phyloP scores from a whole-genome alignment of 768 basidiomycete species.

The Candolleomyces aberdarensis region DNA sequence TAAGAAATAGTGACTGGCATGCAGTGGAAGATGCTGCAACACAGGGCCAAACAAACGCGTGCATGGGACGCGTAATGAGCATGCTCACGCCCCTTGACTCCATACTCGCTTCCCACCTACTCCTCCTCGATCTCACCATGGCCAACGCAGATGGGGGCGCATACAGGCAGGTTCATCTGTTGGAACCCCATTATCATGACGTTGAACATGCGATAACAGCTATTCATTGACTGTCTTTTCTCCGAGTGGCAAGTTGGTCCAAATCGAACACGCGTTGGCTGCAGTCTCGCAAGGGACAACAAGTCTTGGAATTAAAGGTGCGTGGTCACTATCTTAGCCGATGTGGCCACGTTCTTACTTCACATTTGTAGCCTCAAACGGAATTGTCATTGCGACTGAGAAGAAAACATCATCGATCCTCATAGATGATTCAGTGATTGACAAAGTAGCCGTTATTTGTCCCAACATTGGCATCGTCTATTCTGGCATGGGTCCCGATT shows the following conservation, averaged over 20 bases:
- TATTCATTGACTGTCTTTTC: constrained; percentile 99
- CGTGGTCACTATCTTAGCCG: constrained; percentile 14
- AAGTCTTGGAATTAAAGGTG: constrained; percentile 97
- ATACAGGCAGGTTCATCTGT: constrained; percentile 51
- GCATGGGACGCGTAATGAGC: constrained; percentile 12
- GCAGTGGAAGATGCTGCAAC: background rate
- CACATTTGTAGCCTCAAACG: constrained; percentile 78
- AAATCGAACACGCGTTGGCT: constrained; percentile 99
- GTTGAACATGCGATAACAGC: constrained; percentile 38
- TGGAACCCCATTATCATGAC: constrained; percentile 6
- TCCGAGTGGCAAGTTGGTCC: constrained; percentile 97
- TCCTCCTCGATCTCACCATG: constrained; percentile 41
- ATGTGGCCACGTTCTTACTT: constrained; percentile 6
- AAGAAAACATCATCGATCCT: constrained; percentile 98
- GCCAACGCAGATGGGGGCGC: constrained; percentile 81
- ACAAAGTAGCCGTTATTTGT: constrained; percentile 95
- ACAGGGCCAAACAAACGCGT: constrained; percentile 14
- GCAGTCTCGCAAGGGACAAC: constrained; percentile 95
- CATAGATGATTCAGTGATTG: constrained; percentile 96
- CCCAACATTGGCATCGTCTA: constrained; percentile 99
- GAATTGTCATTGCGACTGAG: constrained; percentile 98
- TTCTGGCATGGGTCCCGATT: constrained; percentile 99
- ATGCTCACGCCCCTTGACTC: constrained; percentile 21
- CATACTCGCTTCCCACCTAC: constrained; percentile 4
- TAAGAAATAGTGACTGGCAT: background rate